phyloP scores from a whole-genome alignment of 352 stramenopile genomes.

The Phytopythium cucurbitacearum region DNA sequence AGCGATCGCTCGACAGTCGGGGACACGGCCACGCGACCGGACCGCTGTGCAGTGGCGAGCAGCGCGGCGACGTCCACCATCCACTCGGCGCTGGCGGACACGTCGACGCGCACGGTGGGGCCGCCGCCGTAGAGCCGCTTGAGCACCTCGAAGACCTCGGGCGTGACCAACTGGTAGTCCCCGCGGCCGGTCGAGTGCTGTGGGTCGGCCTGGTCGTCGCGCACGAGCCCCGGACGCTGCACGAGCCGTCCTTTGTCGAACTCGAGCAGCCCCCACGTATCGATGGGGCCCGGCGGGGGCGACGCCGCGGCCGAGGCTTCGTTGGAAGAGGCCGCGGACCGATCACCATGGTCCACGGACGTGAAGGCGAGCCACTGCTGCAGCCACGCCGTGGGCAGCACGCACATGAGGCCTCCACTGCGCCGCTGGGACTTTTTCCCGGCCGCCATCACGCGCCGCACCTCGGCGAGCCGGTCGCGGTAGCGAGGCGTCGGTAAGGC shows the following conservation, averaged over 20 bases:
- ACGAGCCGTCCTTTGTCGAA: constrained; percentile 44
- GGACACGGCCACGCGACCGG: constrained; percentile 16
- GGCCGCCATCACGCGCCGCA: constrained; percentile 63
- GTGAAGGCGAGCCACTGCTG: constrained; percentile 66
- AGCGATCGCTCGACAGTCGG: constrained; percentile 41
- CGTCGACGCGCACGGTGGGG: constrained; percentile 42
- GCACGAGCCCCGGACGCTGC: constrained; percentile 36
- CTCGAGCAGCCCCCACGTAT: constrained; percentile 58
- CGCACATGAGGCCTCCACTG: constrained; percentile 37
- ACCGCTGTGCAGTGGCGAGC: constrained; percentile 13
- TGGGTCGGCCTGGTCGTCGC: constrained; percentile 17
- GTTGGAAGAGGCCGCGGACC: not conserved
- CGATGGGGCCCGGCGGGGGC: constrained; percentile 38
- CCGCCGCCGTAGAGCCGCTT: constrained; percentile 62
- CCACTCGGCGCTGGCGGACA: constrained; percentile 18
- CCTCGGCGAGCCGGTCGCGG: constrained; percentile 56
- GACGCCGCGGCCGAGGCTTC: constrained; percentile 8
- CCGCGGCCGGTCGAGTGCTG: constrained; percentile 13
- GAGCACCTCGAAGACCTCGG: constrained; percentile 72
- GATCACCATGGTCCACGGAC: constrained; percentile 4
- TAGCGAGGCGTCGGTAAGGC: constrained; percentile 28
- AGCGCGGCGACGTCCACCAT: constrained; percentile 38
- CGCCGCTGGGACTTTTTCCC: constrained; percentile 53
- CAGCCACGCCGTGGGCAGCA: constrained; percentile 58
- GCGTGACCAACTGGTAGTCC: constrained; percentile 60